Conservation (phyloP, 768 basidiomycete species). For the Lactifluus echinatus region DNA sequence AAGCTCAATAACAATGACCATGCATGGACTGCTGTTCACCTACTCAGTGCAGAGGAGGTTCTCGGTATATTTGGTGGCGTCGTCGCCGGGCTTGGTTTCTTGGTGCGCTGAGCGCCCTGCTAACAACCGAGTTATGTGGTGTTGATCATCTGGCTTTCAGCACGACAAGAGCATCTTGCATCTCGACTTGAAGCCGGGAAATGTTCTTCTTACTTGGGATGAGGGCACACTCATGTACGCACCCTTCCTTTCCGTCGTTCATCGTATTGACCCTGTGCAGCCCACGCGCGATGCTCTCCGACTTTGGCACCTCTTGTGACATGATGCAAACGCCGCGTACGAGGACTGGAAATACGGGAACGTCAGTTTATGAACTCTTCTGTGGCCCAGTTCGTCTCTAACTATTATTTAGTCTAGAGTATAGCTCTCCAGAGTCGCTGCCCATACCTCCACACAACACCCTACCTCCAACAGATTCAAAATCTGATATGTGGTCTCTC, state of each 20-base stretch:
- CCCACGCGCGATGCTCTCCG: slow-evolving; percentile 89
- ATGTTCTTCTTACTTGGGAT: slow-evolving; percentile 88
- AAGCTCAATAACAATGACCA: slow-evolving; percentile 35
- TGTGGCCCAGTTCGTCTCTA: neutral
- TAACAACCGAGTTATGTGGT: too few relatives aligned
- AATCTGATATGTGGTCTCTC: slow-evolving; percentile 94
- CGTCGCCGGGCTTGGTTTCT: slow-evolving; percentile 75
- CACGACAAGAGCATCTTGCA: slow-evolving; percentile 83
- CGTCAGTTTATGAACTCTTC: slow-evolving; percentile 41
- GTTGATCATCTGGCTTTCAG: slow-evolving; percentile 30
- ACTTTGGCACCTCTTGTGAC: slow-evolving; percentile 92
- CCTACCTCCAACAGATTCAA: slow-evolving; percentile 69
- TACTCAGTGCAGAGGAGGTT: slow-evolving; percentile 80
- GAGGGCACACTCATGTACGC: slow-evolving; percentile 73
- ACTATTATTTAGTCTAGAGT: slow-evolving; percentile 14
- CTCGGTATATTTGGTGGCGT: slow-evolving; percentile 76
- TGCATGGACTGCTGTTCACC: slow-evolving; percentile 68
- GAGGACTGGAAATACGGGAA: slow-evolving; percentile 92
- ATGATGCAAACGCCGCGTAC: slow-evolving; percentile 62
- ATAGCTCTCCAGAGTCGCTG: slow-evolving; percentile 62
- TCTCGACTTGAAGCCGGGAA: slow-evolving; percentile 89
- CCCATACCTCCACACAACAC: slow-evolving; percentile 55
- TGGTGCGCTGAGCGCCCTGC: slow-evolving; percentile 43
- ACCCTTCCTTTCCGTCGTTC: neutral
- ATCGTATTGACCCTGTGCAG: slow-evolving; percentile 32